Base-by-base conservation (phyloP, 176 grass and related monocot genomes). In the Carex pumila region DNA sequence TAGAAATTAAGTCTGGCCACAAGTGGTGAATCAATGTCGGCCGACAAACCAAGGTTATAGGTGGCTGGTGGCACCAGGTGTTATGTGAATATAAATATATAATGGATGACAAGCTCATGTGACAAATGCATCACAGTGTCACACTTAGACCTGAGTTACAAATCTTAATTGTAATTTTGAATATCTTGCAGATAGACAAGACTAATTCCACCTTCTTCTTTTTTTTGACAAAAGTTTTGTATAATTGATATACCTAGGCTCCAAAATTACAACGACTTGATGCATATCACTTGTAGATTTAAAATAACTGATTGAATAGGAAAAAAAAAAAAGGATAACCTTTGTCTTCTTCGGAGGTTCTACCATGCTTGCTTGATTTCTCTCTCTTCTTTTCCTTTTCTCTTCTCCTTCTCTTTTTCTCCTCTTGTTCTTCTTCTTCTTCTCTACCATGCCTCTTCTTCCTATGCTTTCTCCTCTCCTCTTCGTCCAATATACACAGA, bases 331-430 rank as follows among this genome's bases (percentile, higher is more conserved):
- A 10, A 32, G 83, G 63, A 74, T 78, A 79, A 98, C 89, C 93
- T 95, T 92, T 93, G 50, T 81, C 85, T 79, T 91, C 91, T 68
- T 91, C 92, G 22, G 84, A 88, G 71, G 71, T 87, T 80, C 76
- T 90, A 79, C 76, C 65, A 78, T 84, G 85, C 86, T 91, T 90
- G 43, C 82, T 84, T 70, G 89, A 91, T 88, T 70, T 93, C 85
- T 89, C 94, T 74, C 49, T 89, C 79, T 83, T 88, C 21, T 41
- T 79, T 49, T 81, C 79, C 41, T 90, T 90, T 2, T 90, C 87
- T 31, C 6, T 88, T 83, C 3, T 84, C 85, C 25, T 86, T 83
- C 30, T 76, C 73, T 54, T 88, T 90, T 17, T 79, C 67, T 5
- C 65, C 68, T 54, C 45, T 66, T 91, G 79, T 41, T 85, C 65